These are phyloP conservation scores for Pseudogymnoascus sp. DNA, from an alignment of 2,329 filamentous ascomycete genomes.

Conservation along the genomic window DNA sequence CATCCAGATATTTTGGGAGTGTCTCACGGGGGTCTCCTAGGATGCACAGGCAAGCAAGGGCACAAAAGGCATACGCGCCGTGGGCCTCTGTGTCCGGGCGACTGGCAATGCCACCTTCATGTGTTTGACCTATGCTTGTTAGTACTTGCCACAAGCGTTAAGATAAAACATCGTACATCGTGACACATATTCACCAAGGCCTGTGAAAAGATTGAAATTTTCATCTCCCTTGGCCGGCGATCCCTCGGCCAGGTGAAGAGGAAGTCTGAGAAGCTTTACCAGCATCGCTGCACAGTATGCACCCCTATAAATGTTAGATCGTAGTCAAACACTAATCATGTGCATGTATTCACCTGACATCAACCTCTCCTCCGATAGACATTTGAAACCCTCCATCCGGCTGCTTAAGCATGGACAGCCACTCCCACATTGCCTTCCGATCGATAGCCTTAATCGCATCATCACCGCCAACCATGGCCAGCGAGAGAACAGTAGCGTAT, in stretches of 20 bases:
- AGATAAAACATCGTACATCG: slow-evolving; percentile 53
- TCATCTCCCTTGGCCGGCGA: slow-evolving; percentile 59
- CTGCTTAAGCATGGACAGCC: slow-evolving; percentile 81
- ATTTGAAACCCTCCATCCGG: slow-evolving; percentile 84
- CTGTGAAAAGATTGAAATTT: slow-evolving; percentile 57
- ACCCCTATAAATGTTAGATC: slow-evolving; percentile 47
- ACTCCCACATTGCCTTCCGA: slow-evolving; percentile 80
- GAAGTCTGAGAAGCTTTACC: slow-evolving; percentile 74
- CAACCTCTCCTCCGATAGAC: slow-evolving; percentile 78
- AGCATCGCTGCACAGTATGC: slow-evolving; percentile 87
- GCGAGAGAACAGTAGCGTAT: slow-evolving; percentile 73
- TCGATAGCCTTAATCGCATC: slow-evolving; percentile 70
- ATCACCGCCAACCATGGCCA: slow-evolving; percentile 69
- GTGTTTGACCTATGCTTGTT: slow-evolving; percentile 64
- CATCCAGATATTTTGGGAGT: slow-evolving; percentile 66
- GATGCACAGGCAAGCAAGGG: slow-evolving; percentile 79
- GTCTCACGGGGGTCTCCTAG: slow-evolving; percentile 69
- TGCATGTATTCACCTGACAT: slow-evolving; percentile 60
- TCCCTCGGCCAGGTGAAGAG: slow-evolving; percentile 66
- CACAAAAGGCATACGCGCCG: slow-evolving; percentile 94
- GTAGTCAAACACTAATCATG: not conserved
- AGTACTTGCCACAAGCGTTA: not conserved
- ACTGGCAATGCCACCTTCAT: slow-evolving; percentile 85
- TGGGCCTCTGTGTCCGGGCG: slow-evolving; percentile 86
- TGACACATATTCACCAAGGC: slow-evolving; percentile 71